These are phyloP conservation scores for Physocladia obscura DNA, from an alignment of 192 early-diverging fungal species.

Conservation along the genomic window DNA sequence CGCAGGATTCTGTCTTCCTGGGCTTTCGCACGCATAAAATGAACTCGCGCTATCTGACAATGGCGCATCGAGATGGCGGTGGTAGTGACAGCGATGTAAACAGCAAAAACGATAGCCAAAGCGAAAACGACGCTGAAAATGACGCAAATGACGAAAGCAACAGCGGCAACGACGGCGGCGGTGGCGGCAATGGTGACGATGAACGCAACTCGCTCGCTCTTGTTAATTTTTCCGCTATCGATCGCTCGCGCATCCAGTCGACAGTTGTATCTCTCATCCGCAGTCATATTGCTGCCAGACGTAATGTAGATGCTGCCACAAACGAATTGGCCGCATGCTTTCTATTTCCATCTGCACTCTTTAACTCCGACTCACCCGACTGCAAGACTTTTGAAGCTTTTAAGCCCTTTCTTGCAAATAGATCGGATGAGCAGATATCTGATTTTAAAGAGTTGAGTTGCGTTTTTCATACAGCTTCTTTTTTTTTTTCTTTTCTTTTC, in stretches of 20 bases:
- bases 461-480: constrained; percentile 5
- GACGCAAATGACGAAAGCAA: neutral
- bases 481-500: neutral
- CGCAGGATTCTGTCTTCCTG: constrained; percentile 42
- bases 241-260: neutral
- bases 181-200: neutral
- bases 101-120: no score
- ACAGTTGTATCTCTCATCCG: neutral
- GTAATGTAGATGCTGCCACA: constrained; percentile 21
- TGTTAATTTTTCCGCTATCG: neutral
- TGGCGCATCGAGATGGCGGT: no score
- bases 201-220: neutral
- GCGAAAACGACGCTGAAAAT: neutral
- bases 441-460: constrained; percentile 28
- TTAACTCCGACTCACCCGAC: no score
- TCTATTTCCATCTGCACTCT: no score
- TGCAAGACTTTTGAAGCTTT: neutral
- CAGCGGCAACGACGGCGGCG: neutral
- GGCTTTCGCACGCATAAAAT: constrained; percentile 54
- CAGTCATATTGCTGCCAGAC: constrained; percentile 1
- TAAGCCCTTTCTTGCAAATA: neutral
- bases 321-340: no score
- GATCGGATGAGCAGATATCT: constrained; percentile 11
- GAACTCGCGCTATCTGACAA: constrained; percentile 39
- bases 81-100: no score